Percentiles rank a stretch among this genome's conserved stretches.
These are phyloP conservation scores for Eucalyptus rudis DNA, from an alignment of 345 rosid genomes.

Conservation along the genomic window DNA sequence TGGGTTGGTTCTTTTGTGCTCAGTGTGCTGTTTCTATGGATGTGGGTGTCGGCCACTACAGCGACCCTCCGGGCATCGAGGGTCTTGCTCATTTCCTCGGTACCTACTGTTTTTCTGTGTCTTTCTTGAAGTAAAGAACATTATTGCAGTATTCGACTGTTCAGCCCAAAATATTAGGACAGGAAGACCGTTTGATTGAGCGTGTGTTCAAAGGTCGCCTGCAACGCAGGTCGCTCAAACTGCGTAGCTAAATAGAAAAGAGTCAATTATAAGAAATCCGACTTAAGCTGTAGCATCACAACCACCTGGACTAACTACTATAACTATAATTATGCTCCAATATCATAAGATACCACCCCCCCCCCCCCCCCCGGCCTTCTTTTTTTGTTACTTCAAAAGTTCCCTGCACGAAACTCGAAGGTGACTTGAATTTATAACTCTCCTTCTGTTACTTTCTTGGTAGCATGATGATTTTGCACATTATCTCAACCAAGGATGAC, in stretches of 20 bases:
- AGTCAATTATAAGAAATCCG: not conserved
- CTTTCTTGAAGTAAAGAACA: not conserved
- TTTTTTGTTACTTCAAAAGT: not conserved
- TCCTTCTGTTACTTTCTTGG: not conserved
- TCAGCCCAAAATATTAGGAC: not conserved
- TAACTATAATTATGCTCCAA: not conserved
- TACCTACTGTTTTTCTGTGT: not conserved
- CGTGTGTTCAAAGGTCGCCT: not conserved
- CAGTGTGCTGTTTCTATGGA: constrained; percentile 95
- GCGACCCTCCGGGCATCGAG: constrained; percentile 77
- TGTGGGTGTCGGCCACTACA: constrained; percentile 69
- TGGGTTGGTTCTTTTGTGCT: not conserved
- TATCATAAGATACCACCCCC: not conserved
- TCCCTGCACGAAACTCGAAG: not conserved
- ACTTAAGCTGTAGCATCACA: not conserved
- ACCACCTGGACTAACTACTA: not conserved
- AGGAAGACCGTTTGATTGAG: not conserved
- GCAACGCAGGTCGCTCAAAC: not conserved
- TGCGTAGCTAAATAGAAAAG: not conserved
- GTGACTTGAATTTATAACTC: not conserved
- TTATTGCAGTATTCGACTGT: not conserved
- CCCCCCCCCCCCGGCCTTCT: too few relatives aligned
- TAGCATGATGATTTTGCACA: not conserved
- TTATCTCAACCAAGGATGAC: not conserved
- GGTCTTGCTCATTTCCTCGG: constrained; percentile 96